Conservation (phyloP, 2,329 filamentous ascomycete species). For the Aspergillus sp. region DNA sequence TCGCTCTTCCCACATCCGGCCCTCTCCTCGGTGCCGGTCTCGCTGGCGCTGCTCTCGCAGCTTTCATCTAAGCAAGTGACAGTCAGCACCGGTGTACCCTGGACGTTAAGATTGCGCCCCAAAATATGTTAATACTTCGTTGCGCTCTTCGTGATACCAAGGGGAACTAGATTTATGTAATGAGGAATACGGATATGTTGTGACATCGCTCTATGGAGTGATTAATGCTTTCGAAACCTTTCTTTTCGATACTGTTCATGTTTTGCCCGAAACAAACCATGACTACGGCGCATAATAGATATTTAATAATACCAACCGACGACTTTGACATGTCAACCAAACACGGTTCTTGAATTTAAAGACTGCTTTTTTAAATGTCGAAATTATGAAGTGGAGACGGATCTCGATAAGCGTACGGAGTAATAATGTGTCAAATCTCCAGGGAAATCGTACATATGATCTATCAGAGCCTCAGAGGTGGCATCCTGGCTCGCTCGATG, state of each 20-base stretch:
- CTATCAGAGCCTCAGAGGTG: background rate
- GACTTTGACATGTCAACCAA: background rate
- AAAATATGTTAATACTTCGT: background rate
- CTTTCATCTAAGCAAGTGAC: slow-evolving; percentile 39
- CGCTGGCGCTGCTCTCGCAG: slow-evolving; percentile 44
- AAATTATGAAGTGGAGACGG: background rate
- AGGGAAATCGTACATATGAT: background rate
- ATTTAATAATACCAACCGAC: slow-evolving; percentile 2
- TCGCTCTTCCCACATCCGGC: slow-evolving; percentile 38
- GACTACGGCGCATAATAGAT: slow-evolving; percentile 17
- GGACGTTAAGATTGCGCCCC: background rate
- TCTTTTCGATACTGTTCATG: slow-evolving; percentile 12
- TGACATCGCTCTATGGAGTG: slow-evolving; percentile 10
- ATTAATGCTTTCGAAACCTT: slow-evolving; percentile 13
- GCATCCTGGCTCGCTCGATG: background rate
- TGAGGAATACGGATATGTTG: slow-evolving; percentile 16
- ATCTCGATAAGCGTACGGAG: background rate
- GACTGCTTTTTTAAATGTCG: background rate
- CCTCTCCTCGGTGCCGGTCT: slow-evolving; percentile 37
- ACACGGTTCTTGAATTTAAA: background rate
- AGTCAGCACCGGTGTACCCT: background rate
- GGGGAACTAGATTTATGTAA: slow-evolving; percentile 7
- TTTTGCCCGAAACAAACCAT: slow-evolving; percentile 16
- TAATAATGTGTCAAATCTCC: background rate
- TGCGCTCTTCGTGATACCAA: background rate